Evolutionary conservation across 2,329 filamentous ascomycete genomes (phyloP), one percentile per base, ranked within the genome.

Genomic region (Neodidymelliopsis sp.): DNA sequence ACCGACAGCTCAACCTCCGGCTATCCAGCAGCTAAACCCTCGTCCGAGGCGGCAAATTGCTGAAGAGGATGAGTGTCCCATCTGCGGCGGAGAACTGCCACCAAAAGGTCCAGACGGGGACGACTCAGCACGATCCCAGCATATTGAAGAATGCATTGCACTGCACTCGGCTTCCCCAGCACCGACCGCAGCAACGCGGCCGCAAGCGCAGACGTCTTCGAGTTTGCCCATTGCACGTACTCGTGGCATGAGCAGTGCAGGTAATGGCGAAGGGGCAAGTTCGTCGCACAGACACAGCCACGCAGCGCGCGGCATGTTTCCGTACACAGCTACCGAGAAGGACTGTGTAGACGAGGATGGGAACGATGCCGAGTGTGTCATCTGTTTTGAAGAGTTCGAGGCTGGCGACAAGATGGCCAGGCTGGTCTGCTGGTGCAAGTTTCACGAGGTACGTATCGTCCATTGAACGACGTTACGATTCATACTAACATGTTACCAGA

Each of bases 41-140:
- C 59, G 57, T 1, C 65, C 62, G 4, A 47, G 65, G 15, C 59
- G 63, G 16, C 60, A 70, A 41, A 67, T 79, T 10, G 59, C 69
- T 2, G 89, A 92, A 67, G 89, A 91, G 65, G 89, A 92, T 65
- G 87, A 90, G 62, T 93, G 89, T 54, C 89, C 89, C 0, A 82
- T 92, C 33, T 93, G 89, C 61, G 88, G 89, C 63, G 74, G 78
- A 27, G 87, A 91, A 71, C 78, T 91, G 3, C 88, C 89, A 0
- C 80, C 83, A 2, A 71, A 68, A 43, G 69, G 63, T 4, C 60
- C 65, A 1, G 55, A 69, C 18, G 70, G 69, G 6, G 74, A 75
- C 12, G 75, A 78, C 16, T 53, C 59, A 1, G 64, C 67, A 3
- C 70, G 79, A 19, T 75, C 77, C 52, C 63, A 66, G 11, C 79